Conservation (phyloP, 2,329 filamentous ascomycete genomes). For the Westerdykella aurantiaca region DNA sequence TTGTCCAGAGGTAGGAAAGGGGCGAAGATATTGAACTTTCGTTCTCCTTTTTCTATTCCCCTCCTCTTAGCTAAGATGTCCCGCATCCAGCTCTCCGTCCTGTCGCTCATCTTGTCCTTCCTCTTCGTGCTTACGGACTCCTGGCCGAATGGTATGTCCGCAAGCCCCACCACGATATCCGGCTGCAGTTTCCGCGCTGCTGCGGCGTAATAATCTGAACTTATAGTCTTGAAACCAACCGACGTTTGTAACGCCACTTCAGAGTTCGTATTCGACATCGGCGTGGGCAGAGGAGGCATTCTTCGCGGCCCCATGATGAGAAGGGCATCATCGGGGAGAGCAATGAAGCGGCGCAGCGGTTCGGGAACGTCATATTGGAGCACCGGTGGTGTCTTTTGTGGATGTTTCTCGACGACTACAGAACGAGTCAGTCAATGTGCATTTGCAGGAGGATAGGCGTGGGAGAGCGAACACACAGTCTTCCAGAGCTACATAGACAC, state of each 20-base stretch:
- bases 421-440: constrained; percentile 34
- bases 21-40: constrained; percentile 46
- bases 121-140: constrained; percentile 61
- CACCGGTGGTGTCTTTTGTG: constrained; percentile 46
- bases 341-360: constrained; percentile 70
- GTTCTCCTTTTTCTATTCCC: constrained; percentile 24
- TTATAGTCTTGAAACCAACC: constrained; percentile 71
- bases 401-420: constrained; percentile 58
- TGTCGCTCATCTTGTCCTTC: constrained; percentile 74
- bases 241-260: constrained; percentile 77
- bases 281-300: constrained; percentile 66
- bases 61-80: constrained; percentile 53
- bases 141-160: constrained; percentile 62
- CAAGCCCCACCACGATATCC: constrained; percentile 73
- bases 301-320: constrained; percentile 73
- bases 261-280: constrained; percentile 61
- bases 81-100: constrained; percentile 76
- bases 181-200: constrained; percentile 62
- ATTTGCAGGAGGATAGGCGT: constrained; percentile 2
- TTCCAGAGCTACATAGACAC: constrained; percentile 78
- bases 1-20: constrained; percentile 69
- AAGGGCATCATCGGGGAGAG: constrained; percentile 58
- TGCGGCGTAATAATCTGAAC: constrained; percentile 63
- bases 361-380: constrained; percentile 45
- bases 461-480: constrained; percentile 68